These are phyloP conservation scores for Citrus maxima DNA, from an alignment of 345 rosid species.

Conservation along the genomic window DNA sequence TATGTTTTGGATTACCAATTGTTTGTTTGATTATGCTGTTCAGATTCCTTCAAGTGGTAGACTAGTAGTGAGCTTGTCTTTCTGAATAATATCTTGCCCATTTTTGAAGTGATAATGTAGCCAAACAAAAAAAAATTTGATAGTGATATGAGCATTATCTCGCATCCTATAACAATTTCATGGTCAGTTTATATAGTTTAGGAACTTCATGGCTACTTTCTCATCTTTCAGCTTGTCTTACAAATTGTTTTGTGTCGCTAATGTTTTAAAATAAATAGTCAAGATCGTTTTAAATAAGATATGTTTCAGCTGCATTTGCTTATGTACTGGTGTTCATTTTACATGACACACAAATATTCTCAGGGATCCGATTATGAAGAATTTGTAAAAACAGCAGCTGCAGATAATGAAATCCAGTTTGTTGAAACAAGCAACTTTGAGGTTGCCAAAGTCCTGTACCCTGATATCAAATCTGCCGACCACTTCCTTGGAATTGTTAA, in stretches of 20 bases:
- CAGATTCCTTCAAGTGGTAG: neutral
- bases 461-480: slow-evolving; percentile 32
- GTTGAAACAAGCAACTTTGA: slow-evolving; percentile 41
- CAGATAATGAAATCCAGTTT: slow-evolving; percentile 74
- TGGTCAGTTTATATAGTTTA: neutral
- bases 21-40: neutral
- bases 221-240: neutral
- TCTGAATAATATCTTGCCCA: neutral
- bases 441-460: slow-evolving; percentile 60
- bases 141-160: neutral
- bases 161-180: neutral
- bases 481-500: slow-evolving; percentile 70
- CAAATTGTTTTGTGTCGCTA: neutral
- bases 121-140: too few relatives aligned
- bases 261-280: neutral
- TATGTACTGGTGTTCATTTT: neutral
- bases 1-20: neutral
- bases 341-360: neutral
- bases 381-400: slow-evolving; percentile 62
- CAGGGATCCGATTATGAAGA: slow-evolving; percentile 67
- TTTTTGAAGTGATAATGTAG: neutral
- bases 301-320: neutral
- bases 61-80: neutral
- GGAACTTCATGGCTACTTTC: neutral
- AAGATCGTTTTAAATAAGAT: neutral